Percentiles rank a stretch among this genome's conserved stretches.
These are phyloP conservation scores for Magnaporthiopsis rhizophila DNA, from an alignment of 2,329 filamentous ascomycete genomes.

Conservation along the genomic window DNA sequence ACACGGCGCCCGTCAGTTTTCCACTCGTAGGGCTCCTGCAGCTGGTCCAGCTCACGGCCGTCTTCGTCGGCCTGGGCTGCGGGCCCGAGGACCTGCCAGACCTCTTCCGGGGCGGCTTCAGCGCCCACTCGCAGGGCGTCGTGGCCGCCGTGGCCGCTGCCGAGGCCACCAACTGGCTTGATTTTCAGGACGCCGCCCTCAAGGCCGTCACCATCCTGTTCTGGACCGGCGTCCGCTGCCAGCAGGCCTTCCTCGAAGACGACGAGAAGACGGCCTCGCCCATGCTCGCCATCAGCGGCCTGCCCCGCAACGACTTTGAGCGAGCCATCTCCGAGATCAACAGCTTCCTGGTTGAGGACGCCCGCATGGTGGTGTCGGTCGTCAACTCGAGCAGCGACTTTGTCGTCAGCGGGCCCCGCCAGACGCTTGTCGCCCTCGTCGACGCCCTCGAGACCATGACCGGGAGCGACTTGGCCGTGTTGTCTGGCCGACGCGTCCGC, in stretches of 20 bases:
- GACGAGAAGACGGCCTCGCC: constrained; percentile 86
- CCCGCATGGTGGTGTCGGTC: constrained; percentile 89
- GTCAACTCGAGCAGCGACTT: constrained; percentile 96
- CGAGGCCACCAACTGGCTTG: constrained; percentile 86
- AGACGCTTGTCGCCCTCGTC: constrained; percentile 93
- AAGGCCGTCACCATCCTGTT: constrained; percentile 88
- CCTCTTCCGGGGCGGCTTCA: constrained; percentile 75
- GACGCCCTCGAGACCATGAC: constrained; percentile 86
- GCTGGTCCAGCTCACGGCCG: constrained; percentile 89
- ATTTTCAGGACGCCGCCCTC: constrained; percentile 70
- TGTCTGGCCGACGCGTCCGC: constrained; percentile 90
- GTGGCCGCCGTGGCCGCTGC: constrained; percentile 89
- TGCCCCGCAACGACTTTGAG: constrained; percentile 80
- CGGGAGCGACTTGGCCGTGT: constrained; percentile 77
- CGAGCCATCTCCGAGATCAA: constrained; percentile 96
- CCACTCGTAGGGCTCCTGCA: constrained; percentile 94
- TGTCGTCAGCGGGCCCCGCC: constrained; percentile 91
- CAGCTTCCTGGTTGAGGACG: constrained; percentile 83
- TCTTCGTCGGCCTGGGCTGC: constrained; percentile 82
- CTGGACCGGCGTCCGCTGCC: constrained; percentile 95
- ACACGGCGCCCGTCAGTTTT: constrained; percentile 90
- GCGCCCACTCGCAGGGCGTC: constrained; percentile 93
- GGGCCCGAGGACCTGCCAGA: constrained; percentile 83
- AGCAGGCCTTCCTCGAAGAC: constrained; percentile 92
- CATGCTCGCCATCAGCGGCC: constrained; percentile 94